Evolutionary conservation across 495 filamentous ascomycete species (phyloP).

Genomic region (Penicillium maclennaniae): DNA sequence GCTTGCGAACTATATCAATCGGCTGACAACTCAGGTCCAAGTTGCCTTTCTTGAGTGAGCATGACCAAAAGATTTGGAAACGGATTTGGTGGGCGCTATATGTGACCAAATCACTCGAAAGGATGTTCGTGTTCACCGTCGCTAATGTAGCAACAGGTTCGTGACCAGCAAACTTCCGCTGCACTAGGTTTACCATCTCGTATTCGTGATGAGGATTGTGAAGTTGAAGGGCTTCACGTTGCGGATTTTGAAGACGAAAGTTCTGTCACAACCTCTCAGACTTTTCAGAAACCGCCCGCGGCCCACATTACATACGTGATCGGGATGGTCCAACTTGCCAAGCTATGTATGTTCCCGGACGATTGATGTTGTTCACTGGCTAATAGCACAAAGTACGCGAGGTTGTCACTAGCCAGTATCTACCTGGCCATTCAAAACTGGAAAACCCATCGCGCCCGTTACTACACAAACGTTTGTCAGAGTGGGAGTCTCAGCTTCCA

Average conservation of each 20-base stretch:
- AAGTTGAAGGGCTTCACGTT: conserved; percentile 36
- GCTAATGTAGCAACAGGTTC: conserved; percentile 20
- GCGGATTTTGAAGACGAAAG: conserved; percentile 35
- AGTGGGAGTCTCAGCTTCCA: conserved; percentile 37
- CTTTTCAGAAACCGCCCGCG: conserved; percentile 28
- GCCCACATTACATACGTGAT: conserved; percentile 39
- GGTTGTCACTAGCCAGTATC: conserved; percentile 40
- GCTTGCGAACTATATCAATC: not conserved
- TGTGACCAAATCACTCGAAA: conserved; percentile 19
- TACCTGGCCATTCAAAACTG: conserved; percentile 29
- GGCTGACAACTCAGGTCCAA: conserved; percentile 30
- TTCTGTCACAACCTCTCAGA: conserved; percentile 18
- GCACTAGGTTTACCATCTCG: conserved; percentile 36
- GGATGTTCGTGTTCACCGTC: no score
- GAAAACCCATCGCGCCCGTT: conserved; percentile 25
- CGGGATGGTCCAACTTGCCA: conserved; percentile 39
- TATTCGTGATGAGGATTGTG: conserved; percentile 48
- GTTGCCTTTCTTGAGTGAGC: conserved; percentile 28
- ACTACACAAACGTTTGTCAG: conserved; percentile 28
- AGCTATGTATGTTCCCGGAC: conserved; percentile 28
- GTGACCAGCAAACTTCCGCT: conserved; percentile 41
- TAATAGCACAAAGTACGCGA: conserved; percentile 29
- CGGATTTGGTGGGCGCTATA: conserved; percentile 50
- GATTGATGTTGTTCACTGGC: not conserved
- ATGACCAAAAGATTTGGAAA: conserved; percentile 38